Conservation (phyloP, 2,329 filamentous ascomycete species). For the Fusarium udum region DNA sequence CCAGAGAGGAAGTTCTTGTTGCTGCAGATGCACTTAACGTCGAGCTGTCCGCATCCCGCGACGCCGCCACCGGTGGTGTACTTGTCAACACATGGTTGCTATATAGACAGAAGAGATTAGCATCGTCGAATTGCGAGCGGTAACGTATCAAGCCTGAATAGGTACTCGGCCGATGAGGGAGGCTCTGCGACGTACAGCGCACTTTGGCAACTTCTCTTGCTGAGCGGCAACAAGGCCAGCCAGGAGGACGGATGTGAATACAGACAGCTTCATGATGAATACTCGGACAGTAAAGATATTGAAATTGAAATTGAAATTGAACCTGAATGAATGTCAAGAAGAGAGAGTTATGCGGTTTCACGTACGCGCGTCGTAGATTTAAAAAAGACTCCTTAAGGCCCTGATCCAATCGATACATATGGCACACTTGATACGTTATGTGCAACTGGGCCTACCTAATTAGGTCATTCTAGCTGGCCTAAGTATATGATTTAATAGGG, state of each 20-base stretch:
- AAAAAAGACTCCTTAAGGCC: background rate
- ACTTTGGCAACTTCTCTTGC: slow-evolving; percentile 47
- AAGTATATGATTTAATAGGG: too few relatives aligned
- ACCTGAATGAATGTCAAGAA: background rate
- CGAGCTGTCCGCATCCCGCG: slow-evolving; percentile 51
- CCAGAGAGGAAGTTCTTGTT: slow-evolving; percentile 52
- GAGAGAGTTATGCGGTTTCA: background rate
- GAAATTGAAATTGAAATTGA: background rate
- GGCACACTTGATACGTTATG: too few relatives aligned
- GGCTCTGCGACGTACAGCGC: slow-evolving; percentile 49
- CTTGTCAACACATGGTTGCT: slow-evolving; percentile 48
- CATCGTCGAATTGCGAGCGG: background rate
- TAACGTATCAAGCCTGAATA: background rate
- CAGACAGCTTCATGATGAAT: slow-evolving; percentile 49
- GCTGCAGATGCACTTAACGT: slow-evolving; percentile 55
- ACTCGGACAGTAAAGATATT: background rate
- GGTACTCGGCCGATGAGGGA: background rate
- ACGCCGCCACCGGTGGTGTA: slow-evolving; percentile 48
- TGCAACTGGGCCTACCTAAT: too few relatives aligned
- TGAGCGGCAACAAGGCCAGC: slow-evolving; percentile 50
- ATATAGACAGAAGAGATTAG: slow-evolving; percentile 11
- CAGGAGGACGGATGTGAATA: slow-evolving; percentile 45
- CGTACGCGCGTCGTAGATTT: slow-evolving; percentile 9
- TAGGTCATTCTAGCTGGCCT: too few relatives aligned
- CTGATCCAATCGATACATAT: too few relatives aligned